Base-by-base conservation (phyloP, 1,284 basidiomycete genomes). In the Tilletia walkeri region DNA sequence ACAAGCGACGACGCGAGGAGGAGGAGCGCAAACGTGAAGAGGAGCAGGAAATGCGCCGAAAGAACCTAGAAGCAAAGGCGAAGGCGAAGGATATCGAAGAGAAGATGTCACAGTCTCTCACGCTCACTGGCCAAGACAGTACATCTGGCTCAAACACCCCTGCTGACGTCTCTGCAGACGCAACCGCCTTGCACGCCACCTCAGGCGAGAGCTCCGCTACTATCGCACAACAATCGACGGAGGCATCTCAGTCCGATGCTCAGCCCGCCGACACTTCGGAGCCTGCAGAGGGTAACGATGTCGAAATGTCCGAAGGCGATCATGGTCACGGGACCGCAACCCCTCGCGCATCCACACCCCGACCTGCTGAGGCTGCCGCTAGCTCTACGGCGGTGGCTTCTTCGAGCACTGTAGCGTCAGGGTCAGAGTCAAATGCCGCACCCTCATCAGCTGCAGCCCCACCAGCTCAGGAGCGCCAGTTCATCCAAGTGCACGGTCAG, bases 401-500 rank as follows among this genome's bases (percentile, higher is more conserved):
- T 24, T 12, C 73, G 14, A 34, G 47, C 45, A 56, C 69, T 4
- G 30, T 50, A 18, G 54, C 75, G 36, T 41, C 68, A 38, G 65
- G 20, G 12, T 34, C 20, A 24, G 24, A 20, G 6, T 56, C 54
- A 3, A 34, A 56, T 34, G 36, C 34, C 10, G 36, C 59, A 4
- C 1, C 30, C 14, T 16, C 59, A 24, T 38, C 59, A 10, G 12
- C 34, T 39, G 30, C 59, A 38, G 38, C 59, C 36, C 16, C 66
- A 9, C 49, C 49, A 16, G 49, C 30, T 9, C 49, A 67, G 38
- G 48, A 36, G 36, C 59, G 59, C 18, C 59, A 63, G 36, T 63
- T 38, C 59, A 63, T 34, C 34, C 36, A 63, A 9, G 59, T 99
- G 71, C 91, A 95, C 83, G 96, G 95, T 65, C 91, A 89, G 73